These are phyloP conservation scores for Dacryopinax primogenitus DNA, from an alignment of 768 basidiomycete species.

Conservation along the genomic window DNA sequence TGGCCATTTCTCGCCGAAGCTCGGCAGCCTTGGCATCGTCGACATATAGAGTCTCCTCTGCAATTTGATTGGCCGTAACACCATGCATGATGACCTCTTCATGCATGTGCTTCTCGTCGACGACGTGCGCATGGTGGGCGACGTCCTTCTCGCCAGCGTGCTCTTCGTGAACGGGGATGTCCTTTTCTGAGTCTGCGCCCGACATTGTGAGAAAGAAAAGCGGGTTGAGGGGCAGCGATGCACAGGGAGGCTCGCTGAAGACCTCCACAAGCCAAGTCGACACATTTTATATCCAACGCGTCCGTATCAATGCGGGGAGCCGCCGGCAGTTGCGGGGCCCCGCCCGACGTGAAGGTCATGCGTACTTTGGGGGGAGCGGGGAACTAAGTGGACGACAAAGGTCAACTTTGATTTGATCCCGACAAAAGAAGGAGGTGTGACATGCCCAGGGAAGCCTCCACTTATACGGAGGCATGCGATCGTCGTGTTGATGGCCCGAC, in stretches of 20 bases:
- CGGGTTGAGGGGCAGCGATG: background rate
- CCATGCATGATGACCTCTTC: conserved; percentile 4
- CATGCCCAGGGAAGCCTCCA: conserved; percentile 6
- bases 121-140: background rate
- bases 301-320: background rate
- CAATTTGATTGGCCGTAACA: background rate
- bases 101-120: background rate
- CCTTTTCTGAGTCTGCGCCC: background rate
- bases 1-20: background rate
- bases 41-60: background rate
- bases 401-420: conserved; percentile 6
- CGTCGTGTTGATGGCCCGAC: background rate
- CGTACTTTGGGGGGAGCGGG: background rate
- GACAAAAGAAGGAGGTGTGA: background rate
- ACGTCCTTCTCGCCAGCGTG: background rate
- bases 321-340: background rate
- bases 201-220: background rate
- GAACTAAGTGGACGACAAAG: background rate
- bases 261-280: background rate
- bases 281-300: background rate
- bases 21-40: background rate
- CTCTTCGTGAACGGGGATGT: background rate
- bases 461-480: background rate
- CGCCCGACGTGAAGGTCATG: background rate
- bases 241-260: background rate